Base-by-base conservation (phyloP, 257 asterid genomes). In the Anisodus acutangulus region DNA sequence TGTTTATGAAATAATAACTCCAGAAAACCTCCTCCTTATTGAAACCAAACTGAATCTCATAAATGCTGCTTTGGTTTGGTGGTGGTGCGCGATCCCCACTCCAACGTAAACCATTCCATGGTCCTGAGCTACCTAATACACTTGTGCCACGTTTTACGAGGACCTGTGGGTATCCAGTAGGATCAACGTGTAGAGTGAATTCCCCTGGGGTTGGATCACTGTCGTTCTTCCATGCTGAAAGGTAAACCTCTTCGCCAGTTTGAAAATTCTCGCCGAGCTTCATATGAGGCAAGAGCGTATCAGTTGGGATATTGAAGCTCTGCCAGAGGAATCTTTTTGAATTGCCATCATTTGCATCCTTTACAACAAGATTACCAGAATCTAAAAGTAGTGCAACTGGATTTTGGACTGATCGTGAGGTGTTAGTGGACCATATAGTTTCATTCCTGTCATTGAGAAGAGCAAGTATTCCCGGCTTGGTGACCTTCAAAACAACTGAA, bases 31-130 rank as follows among this genome's bases (percentile, higher is more conserved):
- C 82, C 72, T 88, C 15, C 71, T 59, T 12, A 35, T 85, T 5
- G 84, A 26, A 51, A 16, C 80, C 8, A 3, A 71, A 8, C n/a
- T 31, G 68, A n/a, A 82, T 8, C 41, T 5, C 22, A 78, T 51
- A 70, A 17, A 78, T 62, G 82, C 63, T 47, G 60, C 47, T 55
- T 78, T 51, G 82, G 63, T 78, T 78, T 78, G 63, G 15, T 45
- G 83, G 41, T 12, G 78, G 11, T 47, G 31, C 16, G 8, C 78
- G 78, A 41, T 69, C 78, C 57, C 92, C 92, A 51, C 94, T 88
- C 47, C 81, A 88, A 8, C 89, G 80, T 2, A 88, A 17, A 1
- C 95, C 95, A 67, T 91, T 92, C 93, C 94, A 92, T 0, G 92
- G 92, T 8, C 94, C 95, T 15, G 85, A 10, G 8, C 88, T 83